Conservation (phyloP, 768 basidiomycete species). For the Lactarius hengduanensis region DNA sequence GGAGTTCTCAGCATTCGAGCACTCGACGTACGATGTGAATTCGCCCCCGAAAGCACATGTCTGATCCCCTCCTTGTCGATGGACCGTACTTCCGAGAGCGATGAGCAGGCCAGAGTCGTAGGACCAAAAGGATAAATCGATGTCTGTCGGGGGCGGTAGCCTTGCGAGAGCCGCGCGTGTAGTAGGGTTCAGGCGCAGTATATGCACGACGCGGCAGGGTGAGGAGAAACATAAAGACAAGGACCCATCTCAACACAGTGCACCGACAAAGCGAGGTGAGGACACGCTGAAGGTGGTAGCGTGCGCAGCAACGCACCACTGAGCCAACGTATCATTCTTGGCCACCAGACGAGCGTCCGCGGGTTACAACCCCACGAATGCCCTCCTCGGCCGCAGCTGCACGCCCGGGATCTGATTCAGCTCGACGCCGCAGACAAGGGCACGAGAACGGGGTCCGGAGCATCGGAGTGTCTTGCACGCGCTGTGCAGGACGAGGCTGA, state of each 20-base stretch:
- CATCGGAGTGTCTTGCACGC: conserved; percentile 56
- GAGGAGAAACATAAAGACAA: neutral
- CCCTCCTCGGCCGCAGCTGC: conserved; percentile 50
- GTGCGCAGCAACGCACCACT: conserved; percentile 79
- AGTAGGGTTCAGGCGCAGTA: conserved; percentile 69
- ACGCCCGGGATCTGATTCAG: conserved; percentile 44
- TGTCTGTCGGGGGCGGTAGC: conserved; percentile 67
- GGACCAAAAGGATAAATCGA: conserved; percentile 51
- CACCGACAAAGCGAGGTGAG: conserved; percentile 4
- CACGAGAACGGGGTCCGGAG: conserved; percentile 55
- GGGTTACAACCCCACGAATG: conserved; percentile 69
- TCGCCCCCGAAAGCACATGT: conserved; percentile 28
- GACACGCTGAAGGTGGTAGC: conserved; percentile 73
- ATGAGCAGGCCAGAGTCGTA: conserved; percentile 47
- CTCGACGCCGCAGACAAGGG: conserved; percentile 69
- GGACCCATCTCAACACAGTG: neutral
- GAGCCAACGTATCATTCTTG: conserved; percentile 64
- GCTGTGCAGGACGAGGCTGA: conserved; percentile 59
- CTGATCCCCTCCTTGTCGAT: conserved; percentile 26
- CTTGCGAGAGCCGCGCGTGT: conserved; percentile 52
- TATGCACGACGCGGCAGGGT: conserved; percentile 65
- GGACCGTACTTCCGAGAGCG: conserved; percentile 31
- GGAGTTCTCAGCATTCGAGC: neutral
- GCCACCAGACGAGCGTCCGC: conserved; percentile 71
- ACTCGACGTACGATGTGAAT: conserved; percentile 32